A percentile compares a stretch with the other conserved stretches of the same genome.
phyloP scores from a whole-genome alignment of 768 basidiomycete species.

The Saitozyma podzolica region DNA sequence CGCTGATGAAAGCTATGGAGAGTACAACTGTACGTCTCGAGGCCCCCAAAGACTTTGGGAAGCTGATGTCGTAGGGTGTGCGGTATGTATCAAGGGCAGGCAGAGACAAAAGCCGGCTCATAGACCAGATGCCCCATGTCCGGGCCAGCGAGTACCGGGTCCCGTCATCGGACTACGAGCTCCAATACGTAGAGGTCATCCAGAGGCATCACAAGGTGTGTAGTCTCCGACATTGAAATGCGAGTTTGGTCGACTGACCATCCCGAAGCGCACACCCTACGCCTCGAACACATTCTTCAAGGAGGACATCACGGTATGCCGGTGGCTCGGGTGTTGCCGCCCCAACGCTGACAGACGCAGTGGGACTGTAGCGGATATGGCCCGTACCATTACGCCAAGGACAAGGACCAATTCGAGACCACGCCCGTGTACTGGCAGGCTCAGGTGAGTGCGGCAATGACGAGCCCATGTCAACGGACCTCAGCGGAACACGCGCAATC shows the following conservation, averaged over 20 bases:
- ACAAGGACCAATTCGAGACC: slow-evolving; percentile 8
- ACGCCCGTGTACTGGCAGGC: slow-evolving; percentile 27
- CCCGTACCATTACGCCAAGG: slow-evolving; percentile 22
- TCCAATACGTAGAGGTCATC: slow-evolving; percentile 41
- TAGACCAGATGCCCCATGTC: slow-evolving; percentile 34
- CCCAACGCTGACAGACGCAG: slow-evolving; percentile 1
- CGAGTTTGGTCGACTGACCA: not conserved
- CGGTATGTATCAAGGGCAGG: not conserved
- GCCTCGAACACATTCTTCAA: slow-evolving; percentile 39
- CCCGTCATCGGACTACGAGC: slow-evolving; percentile 20
- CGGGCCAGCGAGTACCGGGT: slow-evolving; percentile 26
- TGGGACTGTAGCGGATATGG: slow-evolving; percentile 29
- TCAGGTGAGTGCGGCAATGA: slow-evolving; percentile 12
- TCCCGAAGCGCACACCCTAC: slow-evolving; percentile 25
- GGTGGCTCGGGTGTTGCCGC: slow-evolving; percentile 6
- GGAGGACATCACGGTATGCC: slow-evolving; percentile 24
- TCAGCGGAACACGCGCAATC: slow-evolving; percentile 22
- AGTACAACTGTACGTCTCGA: slow-evolving; percentile 26
- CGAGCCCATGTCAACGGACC: not conserved
- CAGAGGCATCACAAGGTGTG: slow-evolving; percentile 43
- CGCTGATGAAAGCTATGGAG: slow-evolving; percentile 20
- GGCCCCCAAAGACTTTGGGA: too few species aligned
- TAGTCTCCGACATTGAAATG: too few species aligned
- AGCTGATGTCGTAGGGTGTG: too few species aligned
- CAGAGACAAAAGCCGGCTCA: slow-evolving; percentile 9